Evolutionary conservation across 805 yeast species (phyloP), one percentile per base, ranked within the genome.

Genomic region (Candida anglica): DNA sequence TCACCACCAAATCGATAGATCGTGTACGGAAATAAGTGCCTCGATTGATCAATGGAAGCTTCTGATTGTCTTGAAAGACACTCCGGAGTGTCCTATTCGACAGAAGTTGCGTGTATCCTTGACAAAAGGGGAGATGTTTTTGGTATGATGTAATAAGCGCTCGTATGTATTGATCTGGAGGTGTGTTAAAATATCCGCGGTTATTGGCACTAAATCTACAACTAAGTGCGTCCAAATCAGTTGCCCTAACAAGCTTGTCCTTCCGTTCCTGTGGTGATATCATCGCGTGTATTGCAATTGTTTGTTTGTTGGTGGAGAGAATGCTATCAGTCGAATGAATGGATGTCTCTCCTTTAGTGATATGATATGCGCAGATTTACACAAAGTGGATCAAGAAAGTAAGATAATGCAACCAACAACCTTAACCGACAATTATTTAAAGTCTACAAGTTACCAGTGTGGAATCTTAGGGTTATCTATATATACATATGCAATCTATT

Each of bases 161-260:
- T 8, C 51, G 46, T n/a, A 66, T 51, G 37, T 51, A 62, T 10
- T 47, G 48, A 47, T 66, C 81, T 1, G 43, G 38, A 1, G 63
- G 62, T 21, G 58, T 52, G n/a, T n/a, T n/a, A 21, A 78, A 49
- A 44, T 82, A 81, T 0, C 66, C 59, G 36, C 64, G 69, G 5
- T 57, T 28, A 31, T 60, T 65, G n/a, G 81, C 76, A 21, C 77
- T 74, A 30, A 62, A 43, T 16, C 86, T 68, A 43, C 86, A 77
- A 10, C 84, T 70, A n/a, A 82, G 52, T 0, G 89, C 89, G 53
- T 81, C 88, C 38, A 70, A 63, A 43, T 83, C 91, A 0, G 91
- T 83, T 8, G 71, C 65, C 33, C 77, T 66, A 9, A 79, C 62
- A 13, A 66, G 56, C 36, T 66, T 60, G 40, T 73, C 77, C 34